A percentile compares a stretch with the other conserved stretches of the same genome.
These are phyloP conservation scores for Mycosarcoma mackinlayi DNA, from an alignment of 1,284 basidiomycete genomes.

Conservation along the genomic window DNA sequence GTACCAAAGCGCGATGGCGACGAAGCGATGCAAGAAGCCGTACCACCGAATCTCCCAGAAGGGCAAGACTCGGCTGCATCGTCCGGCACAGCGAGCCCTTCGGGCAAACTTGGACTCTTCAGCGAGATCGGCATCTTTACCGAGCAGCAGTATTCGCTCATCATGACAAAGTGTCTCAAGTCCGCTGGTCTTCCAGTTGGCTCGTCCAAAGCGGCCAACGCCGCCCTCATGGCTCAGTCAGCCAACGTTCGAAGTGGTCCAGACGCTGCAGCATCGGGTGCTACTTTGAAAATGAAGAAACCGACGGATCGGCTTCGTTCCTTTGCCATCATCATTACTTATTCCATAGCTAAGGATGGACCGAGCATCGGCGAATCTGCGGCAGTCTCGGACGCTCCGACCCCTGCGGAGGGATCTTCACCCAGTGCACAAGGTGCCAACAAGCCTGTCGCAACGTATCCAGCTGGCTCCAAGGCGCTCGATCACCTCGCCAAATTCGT, in stretches of 20 bases:
- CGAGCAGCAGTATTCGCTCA: constrained; percentile 82
- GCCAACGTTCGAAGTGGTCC: constrained; percentile 67
- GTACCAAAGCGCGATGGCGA: not conserved
- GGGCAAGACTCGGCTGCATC: constrained; percentile 6
- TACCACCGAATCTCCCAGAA: not conserved
- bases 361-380: constrained; percentile 66
- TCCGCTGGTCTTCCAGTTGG: constrained; percentile 80
- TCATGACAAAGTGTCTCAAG: constrained; percentile 86
- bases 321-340: constrained; percentile 87
- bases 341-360: constrained; percentile 89
- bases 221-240: constrained; percentile 62
- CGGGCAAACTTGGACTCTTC: constrained; percentile 69
- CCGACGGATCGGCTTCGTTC: constrained; percentile 79
- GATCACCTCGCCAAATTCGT: constrained; percentile 88
- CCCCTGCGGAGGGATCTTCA: constrained; percentile 26
- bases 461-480: constrained; percentile 88
- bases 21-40: constrained; percentile 18
- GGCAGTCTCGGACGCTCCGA: constrained; percentile 25
- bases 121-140: constrained; percentile 89
- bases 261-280: constrained; percentile 74
- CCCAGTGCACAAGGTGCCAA: not conserved
- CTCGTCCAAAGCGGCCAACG: constrained; percentile 49
- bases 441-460: constrained; percentile 70
- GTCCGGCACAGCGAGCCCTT: constrained; percentile 22
- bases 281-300: constrained; percentile 80